A percentile compares a stretch with the other conserved stretches of the same genome.
Conservation (phyloP, 106 monocot genomes). For the Narthecium ossifragum region DNA sequence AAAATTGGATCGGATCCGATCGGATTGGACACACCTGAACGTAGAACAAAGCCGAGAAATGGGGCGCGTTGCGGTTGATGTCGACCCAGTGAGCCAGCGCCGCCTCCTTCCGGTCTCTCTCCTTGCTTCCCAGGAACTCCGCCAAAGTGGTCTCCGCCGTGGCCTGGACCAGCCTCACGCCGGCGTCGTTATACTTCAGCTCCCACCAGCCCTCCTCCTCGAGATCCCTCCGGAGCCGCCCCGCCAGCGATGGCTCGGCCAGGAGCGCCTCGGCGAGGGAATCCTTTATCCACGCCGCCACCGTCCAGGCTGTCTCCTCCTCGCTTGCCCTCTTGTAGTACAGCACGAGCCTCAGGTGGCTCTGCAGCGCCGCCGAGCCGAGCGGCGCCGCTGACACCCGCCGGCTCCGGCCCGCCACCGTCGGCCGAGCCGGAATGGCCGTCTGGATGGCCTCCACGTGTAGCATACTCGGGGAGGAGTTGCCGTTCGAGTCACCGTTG, state of each 20-base stretch:
- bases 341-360: slow-evolving; percentile 40
- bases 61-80: slow-evolving; percentile 32
- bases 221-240: slow-evolving; percentile 33
- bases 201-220: slow-evolving; percentile 46
- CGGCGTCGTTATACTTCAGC: slow-evolving; percentile 55
- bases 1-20: background rate
- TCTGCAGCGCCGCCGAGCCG: slow-evolving; percentile 10
- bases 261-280: slow-evolving; percentile 41
- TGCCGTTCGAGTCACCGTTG: background rate
- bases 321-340: slow-evolving; percentile 28
- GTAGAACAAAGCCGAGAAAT: slow-evolving; percentile 43
- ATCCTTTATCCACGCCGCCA: slow-evolving; percentile 61
- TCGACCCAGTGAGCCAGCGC: slow-evolving; percentile 46
- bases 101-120: slow-evolving; percentile 27
- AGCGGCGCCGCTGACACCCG: slow-evolving; percentile 11
- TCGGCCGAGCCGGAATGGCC: slow-evolving; percentile 26
- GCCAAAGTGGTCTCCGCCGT: slow-evolving; percentile 35
- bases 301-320: slow-evolving; percentile 11
- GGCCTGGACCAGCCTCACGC: slow-evolving; percentile 65
- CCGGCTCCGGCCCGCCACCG: slow-evolving; percentile 20
- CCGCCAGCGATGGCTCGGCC: slow-evolving; percentile 43
- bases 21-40: slow-evolving; percentile 43
- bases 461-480: slow-evolving; percentile 1
- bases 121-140: slow-evolving; percentile 38
- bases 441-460: slow-evolving; percentile 53